Percentiles rank a stretch among this genome's conserved stretches.
Evolutionary conservation across 2,329 filamentous ascomycete genomes (phyloP).

Genomic region (Aspergillus amoenus): DNA sequence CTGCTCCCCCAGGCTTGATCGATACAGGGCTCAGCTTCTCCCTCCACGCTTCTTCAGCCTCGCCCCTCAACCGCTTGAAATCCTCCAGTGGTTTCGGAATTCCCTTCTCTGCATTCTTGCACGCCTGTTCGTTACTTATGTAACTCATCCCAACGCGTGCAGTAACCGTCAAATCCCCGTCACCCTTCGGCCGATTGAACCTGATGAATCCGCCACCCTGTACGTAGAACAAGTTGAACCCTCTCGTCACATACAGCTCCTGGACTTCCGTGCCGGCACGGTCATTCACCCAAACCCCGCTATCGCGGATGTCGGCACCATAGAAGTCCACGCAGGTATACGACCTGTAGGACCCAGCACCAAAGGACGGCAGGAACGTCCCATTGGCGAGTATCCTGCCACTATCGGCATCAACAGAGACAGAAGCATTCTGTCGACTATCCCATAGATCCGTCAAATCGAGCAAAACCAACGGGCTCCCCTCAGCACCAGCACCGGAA

Average conservation of each 20-base stretch:
- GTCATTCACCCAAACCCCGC: constrained; percentile 63
- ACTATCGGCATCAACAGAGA: constrained; percentile 55
- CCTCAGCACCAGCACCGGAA: constrained; percentile 39
- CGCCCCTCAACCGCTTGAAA: constrained; percentile 53
- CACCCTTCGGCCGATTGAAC: constrained; percentile 52
- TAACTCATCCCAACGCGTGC: constrained; percentile 68
- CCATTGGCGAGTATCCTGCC: constrained; percentile 64
- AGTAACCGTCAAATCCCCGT: constrained; percentile 47
- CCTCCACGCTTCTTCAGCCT: constrained; percentile 60
- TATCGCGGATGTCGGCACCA: constrained; percentile 53
- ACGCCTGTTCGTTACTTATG: constrained; percentile 65
- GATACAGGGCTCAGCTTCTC: constrained; percentile 49
- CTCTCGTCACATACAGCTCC: constrained; percentile 53
- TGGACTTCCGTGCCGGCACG: constrained; percentile 56
- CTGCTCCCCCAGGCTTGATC: constrained; percentile 35
- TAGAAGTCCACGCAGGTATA: constrained; percentile 70
- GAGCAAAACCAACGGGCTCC: constrained; percentile 61
- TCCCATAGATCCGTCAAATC: constrained; percentile 65
- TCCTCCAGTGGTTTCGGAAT: constrained; percentile 62
- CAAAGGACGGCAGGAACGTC: constrained; percentile 64
- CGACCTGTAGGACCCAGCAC: constrained; percentile 57
- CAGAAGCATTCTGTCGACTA: constrained; percentile 57
- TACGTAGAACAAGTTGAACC: constrained; percentile 58
- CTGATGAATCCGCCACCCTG: constrained; percentile 64
- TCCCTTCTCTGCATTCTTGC: constrained; percentile 64